These are phyloP conservation scores for Chloris gayana DNA, from an alignment of 176 grass and related monocot species.

Conservation along the genomic window DNA sequence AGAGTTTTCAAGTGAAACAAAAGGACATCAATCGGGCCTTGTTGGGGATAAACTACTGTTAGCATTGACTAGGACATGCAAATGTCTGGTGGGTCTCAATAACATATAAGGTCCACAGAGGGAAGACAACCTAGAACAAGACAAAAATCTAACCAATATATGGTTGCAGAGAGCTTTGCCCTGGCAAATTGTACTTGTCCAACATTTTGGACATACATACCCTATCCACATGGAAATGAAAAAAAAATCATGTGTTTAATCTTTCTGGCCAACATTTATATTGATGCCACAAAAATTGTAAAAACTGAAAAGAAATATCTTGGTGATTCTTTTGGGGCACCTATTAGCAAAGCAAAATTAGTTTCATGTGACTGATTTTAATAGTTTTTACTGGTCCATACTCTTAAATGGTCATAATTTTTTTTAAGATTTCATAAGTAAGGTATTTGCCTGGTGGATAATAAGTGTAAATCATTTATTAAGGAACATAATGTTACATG, in stretches of 20 bases:
- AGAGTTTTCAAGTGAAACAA: no score
- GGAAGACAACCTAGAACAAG: background rate
- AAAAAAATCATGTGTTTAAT: no score
- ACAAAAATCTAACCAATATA: slow-evolving; percentile 31
- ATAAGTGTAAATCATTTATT: background rate
- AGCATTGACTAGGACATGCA: background rate
- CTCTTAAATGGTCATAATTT: background rate
- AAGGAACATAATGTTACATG: background rate
- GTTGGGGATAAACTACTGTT: no score
- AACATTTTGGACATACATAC: background rate
- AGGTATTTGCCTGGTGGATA: background rate
- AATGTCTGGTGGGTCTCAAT: background rate
- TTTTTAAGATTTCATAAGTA: background rate
- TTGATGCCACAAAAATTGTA: no score
- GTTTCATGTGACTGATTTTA: background rate
- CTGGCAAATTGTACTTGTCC: background rate
- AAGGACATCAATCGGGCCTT: no score
- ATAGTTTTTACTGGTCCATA: background rate
- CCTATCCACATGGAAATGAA: background rate
- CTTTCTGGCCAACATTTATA: no score
- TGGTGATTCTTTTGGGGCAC: background rate
- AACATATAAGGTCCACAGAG: background rate
- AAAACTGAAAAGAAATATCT: no score
- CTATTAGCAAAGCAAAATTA: background rate
- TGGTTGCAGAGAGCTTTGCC: background rate